Evolutionary conservation across 148 eudicot species (phyloP).

Genomic region (Silene latifolia): DNA sequence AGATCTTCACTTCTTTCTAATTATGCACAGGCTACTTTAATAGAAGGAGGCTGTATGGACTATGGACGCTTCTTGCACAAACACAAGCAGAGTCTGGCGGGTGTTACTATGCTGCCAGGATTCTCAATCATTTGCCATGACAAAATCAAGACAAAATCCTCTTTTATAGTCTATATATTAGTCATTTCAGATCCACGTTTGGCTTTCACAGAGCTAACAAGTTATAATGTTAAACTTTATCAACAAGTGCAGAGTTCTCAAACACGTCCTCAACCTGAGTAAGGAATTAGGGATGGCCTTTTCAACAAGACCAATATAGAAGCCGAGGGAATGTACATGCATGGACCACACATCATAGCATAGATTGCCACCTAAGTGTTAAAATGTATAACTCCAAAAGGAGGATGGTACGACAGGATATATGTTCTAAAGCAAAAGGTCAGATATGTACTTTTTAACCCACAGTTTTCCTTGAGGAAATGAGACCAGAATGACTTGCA

Average conservation of each 20-base stretch:
- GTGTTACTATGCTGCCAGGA: neutral
- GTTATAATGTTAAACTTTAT: neutral
- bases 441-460: neutral
- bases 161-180: neutral
- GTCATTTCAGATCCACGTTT: neutral
- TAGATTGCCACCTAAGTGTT: neutral
- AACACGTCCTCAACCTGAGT: neutral
- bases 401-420: neutral
- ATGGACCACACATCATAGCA: neutral
- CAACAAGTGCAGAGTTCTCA: neutral
- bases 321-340: neutral
- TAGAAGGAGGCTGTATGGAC: neutral
- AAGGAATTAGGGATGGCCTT: neutral
- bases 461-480: neutral
- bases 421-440: neutral
- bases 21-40: neutral
- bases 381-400: neutral
- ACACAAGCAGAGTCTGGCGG: slow-evolving; percentile 3
- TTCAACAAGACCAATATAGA: neutral
- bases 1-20: neutral
- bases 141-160: neutral
- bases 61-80: neutral
- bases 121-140: neutral
- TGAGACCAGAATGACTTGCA: neutral
- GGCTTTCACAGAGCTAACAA: neutral